phyloP scores from a whole-genome alignment of 768 basidiomycete species.

The Termitomyces sp. region DNA sequence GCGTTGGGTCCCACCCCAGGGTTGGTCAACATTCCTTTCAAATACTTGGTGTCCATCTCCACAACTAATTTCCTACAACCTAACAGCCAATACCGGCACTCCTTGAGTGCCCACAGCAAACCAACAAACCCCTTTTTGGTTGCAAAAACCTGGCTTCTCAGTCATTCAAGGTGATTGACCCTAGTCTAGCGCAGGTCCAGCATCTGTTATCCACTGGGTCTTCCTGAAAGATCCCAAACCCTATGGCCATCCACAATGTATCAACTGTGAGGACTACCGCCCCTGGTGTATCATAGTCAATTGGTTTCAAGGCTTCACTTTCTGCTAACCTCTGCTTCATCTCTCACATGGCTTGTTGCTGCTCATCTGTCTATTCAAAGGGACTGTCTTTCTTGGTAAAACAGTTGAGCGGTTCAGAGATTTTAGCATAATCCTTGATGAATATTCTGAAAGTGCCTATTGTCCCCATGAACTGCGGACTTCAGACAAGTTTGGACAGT shows the following conservation, averaged over 20 bases:
- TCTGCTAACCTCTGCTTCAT: conserved; percentile 7
- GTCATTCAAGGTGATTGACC: conserved; percentile 10
- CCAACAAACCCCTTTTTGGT: conserved; percentile 28
- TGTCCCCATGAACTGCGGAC: neutral
- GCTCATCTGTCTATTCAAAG: conserved; percentile 17
- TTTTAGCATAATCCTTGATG: neutral
- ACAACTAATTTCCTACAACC: conserved; percentile 21
- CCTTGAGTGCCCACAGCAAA: conserved; percentile 18
- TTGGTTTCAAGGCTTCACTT: neutral
- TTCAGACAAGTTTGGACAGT: neutral
- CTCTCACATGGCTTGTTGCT: conserved; percentile 19
- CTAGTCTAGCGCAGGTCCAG: neutral
- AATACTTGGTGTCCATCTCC: conserved; percentile 17
- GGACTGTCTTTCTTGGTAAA: neutral
- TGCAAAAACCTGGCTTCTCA: conserved; percentile 22
- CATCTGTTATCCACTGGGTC: conserved; percentile 27
- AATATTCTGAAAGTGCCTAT: neutral
- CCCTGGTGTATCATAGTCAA: neutral
- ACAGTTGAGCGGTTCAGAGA: neutral
- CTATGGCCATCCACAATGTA: neutral
- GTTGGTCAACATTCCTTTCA: conserved; percentile 36
- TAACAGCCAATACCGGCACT: conserved; percentile 13
- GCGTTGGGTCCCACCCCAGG: conserved; percentile 34
- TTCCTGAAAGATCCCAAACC: conserved; percentile 22
- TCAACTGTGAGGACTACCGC: neutral